Percentiles rank a stretch among this genome's conserved stretches.
Evolutionary conservation across 371 early-diverging fungal genomes (phyloP).

Genomic region (Zychaea mexicana): DNA sequence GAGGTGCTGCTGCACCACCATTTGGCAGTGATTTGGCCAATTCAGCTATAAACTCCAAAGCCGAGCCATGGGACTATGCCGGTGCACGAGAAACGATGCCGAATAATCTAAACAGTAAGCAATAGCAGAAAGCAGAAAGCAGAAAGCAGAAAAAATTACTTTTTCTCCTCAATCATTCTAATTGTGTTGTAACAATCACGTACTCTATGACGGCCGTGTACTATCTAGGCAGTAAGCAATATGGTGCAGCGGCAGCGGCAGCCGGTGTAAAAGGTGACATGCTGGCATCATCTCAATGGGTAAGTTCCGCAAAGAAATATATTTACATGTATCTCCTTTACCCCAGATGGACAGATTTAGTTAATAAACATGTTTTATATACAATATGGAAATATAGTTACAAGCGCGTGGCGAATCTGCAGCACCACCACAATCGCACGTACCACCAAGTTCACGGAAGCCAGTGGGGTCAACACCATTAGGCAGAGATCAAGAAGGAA

Average conservation of each 20-base stretch:
- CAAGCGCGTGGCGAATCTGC: constrained; percentile 13
- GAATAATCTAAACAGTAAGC: constrained; percentile 9
- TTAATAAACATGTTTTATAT: neutral
- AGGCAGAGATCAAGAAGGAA: constrained; percentile 11
- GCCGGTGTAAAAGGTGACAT: constrained; percentile 11
- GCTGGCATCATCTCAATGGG: constrained; percentile 19
- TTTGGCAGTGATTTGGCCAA: constrained; percentile 35
- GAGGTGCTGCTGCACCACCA: constrained; percentile 17
- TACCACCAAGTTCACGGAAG: constrained; percentile 8
- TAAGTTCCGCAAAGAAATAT: neutral
- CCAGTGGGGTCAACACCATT: constrained; percentile 10
- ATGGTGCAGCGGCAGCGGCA: constrained; percentile 3
- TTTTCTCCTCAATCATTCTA: neutral
- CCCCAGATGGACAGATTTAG: neutral
- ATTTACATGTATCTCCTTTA: neutral
- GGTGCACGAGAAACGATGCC: constrained; percentile 28
- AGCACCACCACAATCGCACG: constrained; percentile 1
- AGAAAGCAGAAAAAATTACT: neutral
- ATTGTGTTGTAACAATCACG: neutral
- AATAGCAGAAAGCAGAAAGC: neutral
- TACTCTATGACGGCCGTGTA: too few relatives aligned
- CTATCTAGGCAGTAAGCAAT: constrained; percentile 15
- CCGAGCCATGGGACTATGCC: constrained; percentile 46
- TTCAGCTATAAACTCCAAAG: constrained; percentile 24
- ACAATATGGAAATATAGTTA: constrained; percentile 4